Conservation (phyloP, 306 rosid species). For the Cucurbita argyrosperma region DNA sequence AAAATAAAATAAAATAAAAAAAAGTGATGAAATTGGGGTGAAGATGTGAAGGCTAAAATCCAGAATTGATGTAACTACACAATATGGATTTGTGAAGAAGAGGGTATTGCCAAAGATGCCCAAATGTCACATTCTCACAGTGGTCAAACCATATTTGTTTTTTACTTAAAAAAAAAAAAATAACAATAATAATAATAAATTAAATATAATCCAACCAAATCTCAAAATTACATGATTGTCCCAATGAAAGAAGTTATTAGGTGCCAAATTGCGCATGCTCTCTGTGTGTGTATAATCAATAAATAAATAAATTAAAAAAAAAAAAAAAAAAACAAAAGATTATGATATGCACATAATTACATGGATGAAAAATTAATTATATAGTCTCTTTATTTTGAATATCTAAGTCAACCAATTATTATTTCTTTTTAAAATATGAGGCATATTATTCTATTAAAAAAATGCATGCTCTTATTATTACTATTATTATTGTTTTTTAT, state of each 20-base stretch:
- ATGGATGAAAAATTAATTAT: conserved; percentile 14
- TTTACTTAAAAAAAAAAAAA: no score
- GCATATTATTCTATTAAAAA: no score
- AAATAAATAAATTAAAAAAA: neutral
- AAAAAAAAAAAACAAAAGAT: neutral
- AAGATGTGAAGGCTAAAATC: conserved; percentile 2
- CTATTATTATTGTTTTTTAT: no score
- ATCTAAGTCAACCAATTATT: neutral
- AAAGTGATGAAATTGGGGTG: neutral
- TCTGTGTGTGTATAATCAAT: neutral
- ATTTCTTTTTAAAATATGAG: neutral
- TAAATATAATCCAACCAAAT: neutral
- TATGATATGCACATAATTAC: conserved; percentile 19
- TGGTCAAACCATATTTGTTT: neutral
- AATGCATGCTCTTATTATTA: no score
- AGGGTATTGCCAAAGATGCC: neutral
- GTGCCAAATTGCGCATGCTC: conserved; percentile 11
- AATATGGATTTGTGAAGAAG: neutral
- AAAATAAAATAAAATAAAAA: neutral
- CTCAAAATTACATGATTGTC: neutral
- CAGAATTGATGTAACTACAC: conserved; percentile 19
- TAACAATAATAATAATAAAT: neutral
- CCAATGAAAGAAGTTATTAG: neutral
- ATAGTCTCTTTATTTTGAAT: conserved; percentile 9
- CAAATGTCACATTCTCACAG: neutral